These are phyloP conservation scores for Strigomonas oncopelti DNA, from an alignment of 208 protist species.

Conservation along the genomic window DNA sequence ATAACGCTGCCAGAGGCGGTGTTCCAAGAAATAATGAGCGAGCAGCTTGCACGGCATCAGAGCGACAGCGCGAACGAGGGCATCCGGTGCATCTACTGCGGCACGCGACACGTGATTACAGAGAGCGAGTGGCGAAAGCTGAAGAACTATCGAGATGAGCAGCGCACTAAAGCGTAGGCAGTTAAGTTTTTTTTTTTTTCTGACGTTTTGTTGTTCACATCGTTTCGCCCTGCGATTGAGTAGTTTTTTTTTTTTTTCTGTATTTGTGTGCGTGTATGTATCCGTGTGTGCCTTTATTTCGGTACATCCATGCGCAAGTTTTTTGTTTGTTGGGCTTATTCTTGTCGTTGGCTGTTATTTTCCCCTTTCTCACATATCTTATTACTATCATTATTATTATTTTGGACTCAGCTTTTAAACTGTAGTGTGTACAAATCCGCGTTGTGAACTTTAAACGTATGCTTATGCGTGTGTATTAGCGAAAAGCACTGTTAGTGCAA, in stretches of 20 bases:
- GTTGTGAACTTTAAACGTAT: not conserved
- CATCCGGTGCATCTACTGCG: conserved; percentile 44
- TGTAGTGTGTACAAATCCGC: not conserved
- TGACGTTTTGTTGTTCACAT: conserved; percentile 1
- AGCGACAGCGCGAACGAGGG: conserved; percentile 9
- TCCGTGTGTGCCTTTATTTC: no score
- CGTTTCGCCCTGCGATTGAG: conserved; percentile 1
- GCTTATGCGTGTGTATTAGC: not conserved
- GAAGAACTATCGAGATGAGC: conserved; percentile 13
- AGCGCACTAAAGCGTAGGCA: not conserved
- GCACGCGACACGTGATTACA: conserved; percentile 24
- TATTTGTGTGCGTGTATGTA: no score
- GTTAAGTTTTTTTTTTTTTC: not conserved
- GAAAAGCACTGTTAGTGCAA: not conserved
- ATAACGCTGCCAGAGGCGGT: conserved; percentile 21
- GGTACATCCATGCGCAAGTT: no score
- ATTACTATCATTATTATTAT: conserved; percentile 8
- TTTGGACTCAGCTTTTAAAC: not conserved
- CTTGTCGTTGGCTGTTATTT: no score
- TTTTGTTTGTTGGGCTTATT: no score
- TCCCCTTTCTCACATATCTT: no score
- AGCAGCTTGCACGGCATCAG: conserved; percentile 14
- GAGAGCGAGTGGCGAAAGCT: conserved; percentile 38
- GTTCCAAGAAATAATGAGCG: conserved; percentile 14
- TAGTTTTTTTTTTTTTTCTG: conserved; percentile 11